phyloP scores from a whole-genome alignment of 768 basidiomycete species.

The Leccinellum luteum region DNA sequence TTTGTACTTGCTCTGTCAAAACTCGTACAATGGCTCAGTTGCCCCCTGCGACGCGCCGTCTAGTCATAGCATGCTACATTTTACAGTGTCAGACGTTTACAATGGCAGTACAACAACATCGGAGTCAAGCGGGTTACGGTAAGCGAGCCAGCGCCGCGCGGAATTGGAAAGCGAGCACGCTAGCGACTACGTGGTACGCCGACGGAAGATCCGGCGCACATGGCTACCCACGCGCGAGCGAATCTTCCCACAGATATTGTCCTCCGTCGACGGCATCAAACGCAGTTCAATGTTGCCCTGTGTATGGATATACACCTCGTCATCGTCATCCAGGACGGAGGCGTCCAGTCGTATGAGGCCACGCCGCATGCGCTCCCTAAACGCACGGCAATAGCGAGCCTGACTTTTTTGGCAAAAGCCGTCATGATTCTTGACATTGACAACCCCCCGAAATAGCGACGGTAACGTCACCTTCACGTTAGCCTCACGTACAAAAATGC shows the following conservation, averaged over 20 bases:
- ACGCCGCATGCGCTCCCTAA: conserved; percentile 22
- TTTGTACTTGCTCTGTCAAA: not conserved
- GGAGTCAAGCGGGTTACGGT: not conserved
- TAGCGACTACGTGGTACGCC: conserved; percentile 4
- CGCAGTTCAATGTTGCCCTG: conserved; percentile 24
- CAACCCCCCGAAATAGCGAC: conserved; percentile 27
- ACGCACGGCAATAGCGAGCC: conserved; percentile 21
- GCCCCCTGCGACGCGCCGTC: not conserved
- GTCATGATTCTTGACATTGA: conserved; percentile 21
- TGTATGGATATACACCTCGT: conserved; percentile 30
- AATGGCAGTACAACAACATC: not conserved
- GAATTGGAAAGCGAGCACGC: not conserved
- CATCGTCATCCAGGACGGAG: conserved; percentile 22
- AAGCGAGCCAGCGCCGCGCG: conserved; percentile 19
- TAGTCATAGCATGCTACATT: not conserved
- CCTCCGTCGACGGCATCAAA: conserved; percentile 13
- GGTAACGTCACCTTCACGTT: conserved; percentile 30
- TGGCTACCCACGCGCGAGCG: conserved; percentile 26
- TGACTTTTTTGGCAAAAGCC: conserved; percentile 7
- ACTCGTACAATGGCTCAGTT: conserved; percentile 12
- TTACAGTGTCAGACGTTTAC: not conserved
- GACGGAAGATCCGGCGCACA: conserved; percentile 28
- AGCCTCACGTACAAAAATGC: conserved; percentile 27
- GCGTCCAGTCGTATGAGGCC: conserved; percentile 23
- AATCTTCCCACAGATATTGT: conserved; percentile 8